Base-by-base conservation (phyloP, 768 basidiomycete species). In the Suillus cothurnatus region DNA sequence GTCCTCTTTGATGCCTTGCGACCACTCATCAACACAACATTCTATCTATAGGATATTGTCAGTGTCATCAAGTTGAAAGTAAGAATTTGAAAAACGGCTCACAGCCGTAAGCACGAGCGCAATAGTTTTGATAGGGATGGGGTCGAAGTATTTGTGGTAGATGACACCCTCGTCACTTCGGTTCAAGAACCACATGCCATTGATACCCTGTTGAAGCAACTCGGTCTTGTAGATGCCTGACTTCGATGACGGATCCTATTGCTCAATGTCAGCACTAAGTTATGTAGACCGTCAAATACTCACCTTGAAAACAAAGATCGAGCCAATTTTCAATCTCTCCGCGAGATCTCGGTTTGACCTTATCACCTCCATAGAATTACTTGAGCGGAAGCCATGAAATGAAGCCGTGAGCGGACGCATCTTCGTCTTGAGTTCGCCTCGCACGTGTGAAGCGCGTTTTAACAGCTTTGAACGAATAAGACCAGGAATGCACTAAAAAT, bases 381-480 rank as follows among this genome's bases (percentile, higher is more conserved):
- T 41, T 23, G 62, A 8, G 2, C 12, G 23, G 55, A 64, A 66
- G 6, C 45, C 55, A 23, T 43, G 41, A 49, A 64, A 66, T 7
- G 45, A n/a, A 11, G 21, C 32, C 1, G 41, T 57, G 19, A 59
- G 62, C 1, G 17, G 9, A 36, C 57, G 32, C 32, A 59, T 28
- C 57, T 66, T 66, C 7, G 21, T 66, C 23, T 66, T 66, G 63
- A 66, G 66, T 32, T 66, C 66, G 2, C 62, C 47, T 17, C 34
- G 34, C 43, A 66, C 62, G 2, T 66, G 66, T 41, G 62, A 64
- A 12, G 55, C 28, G 32, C 52, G 28, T 47, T 66, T 66, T 15
- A 61, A 38, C 2, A 52, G 23, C 63, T 64, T 23, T 45, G 45
- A 11, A 45, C 5, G 4, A 45, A 45, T 45, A 45, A 45, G 45